These are phyloP conservation scores for Phlebiopsis flavidoalba DNA, from an alignment of 768 basidiomycete species.

Conservation along the genomic window DNA sequence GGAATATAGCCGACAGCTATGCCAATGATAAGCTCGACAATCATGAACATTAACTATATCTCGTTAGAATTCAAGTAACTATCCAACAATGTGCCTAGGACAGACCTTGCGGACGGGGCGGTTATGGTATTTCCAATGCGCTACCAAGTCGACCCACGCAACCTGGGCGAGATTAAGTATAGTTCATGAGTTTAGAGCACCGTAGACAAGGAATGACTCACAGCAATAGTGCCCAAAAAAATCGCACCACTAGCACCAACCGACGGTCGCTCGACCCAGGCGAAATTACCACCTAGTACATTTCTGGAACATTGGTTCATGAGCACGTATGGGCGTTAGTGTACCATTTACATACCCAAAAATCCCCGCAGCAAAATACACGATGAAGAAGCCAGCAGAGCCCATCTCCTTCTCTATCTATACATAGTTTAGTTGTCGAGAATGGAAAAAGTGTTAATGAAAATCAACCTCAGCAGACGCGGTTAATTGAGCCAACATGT, in stretches of 20 bases:
- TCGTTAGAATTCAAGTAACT: background rate
- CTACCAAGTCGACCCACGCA: conserved; percentile 83
- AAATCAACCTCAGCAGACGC: conserved; percentile 66
- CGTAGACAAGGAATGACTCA: conserved; percentile 26
- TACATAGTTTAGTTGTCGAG: background rate
- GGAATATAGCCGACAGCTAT: conserved; percentile 82
- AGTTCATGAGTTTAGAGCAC: background rate
- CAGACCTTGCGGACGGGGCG: conserved; percentile 73
- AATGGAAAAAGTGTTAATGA: background rate
- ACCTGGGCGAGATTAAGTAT: conserved; percentile 34
- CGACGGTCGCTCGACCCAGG: conserved; percentile 82
- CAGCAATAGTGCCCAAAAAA: conserved; percentile 81
- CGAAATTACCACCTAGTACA: conserved; percentile 89
- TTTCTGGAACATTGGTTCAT: conserved; percentile 41
- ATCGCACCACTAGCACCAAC: conserved; percentile 93
- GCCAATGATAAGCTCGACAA: conserved; percentile 82
- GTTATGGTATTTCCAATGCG: conserved; percentile 90
- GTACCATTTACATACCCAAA: conserved; percentile 62
- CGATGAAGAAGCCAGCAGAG: conserved; percentile 74
- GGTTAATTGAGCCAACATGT: conserved; percentile 83
- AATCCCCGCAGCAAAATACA: conserved; percentile 88
- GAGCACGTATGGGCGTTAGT: conserved; percentile 1
- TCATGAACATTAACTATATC: conserved; percentile 74
- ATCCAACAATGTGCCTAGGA: background rate
- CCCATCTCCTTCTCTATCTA: conserved; percentile 93